phyloP scores from a whole-genome alignment of 306 rosid species.

The Fagus crenata region DNA sequence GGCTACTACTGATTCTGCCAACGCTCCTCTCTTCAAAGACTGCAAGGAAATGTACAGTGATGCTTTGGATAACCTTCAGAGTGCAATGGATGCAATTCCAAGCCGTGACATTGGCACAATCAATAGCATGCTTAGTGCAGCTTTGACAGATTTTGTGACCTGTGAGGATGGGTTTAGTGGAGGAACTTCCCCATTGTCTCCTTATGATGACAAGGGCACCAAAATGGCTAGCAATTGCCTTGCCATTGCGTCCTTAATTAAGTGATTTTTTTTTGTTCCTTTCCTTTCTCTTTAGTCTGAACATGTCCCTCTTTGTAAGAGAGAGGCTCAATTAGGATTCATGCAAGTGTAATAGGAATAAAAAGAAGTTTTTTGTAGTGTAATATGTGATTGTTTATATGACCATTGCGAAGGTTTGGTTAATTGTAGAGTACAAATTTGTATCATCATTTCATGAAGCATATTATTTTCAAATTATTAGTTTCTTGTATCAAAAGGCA shows the following conservation, averaged over 20 bases:
- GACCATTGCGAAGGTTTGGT: not conserved
- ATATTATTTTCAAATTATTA: not conserved
- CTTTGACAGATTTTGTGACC: conserved; percentile 28
- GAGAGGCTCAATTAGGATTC: not conserved
- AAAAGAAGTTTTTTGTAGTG: not conserved
- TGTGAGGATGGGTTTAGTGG: conserved; percentile 40
- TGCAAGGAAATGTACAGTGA: conserved; percentile 35
- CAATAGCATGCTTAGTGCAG: conserved; percentile 39
- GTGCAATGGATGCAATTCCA: conserved; percentile 27
- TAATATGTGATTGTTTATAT: not conserved
- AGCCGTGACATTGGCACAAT: conserved; percentile 29
- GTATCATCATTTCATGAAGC: not conserved
- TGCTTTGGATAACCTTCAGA: conserved; percentile 30
- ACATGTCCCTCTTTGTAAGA: not conserved
- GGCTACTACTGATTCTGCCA: not conserved
- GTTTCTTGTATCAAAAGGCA: not conserved
- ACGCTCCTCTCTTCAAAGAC: not conserved
- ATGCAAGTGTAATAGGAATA: not conserved
- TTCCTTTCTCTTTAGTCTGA: not conserved
- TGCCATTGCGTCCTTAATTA: conserved; percentile 32
- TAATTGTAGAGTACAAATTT: not conserved
- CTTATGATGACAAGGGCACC: conserved; percentile 19
- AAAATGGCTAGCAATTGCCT: conserved; percentile 43
- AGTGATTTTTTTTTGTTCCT: not conserved
- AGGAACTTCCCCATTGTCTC: not conserved